Base-by-base conservation (phyloP, 345 rosid species). In the Noccaea bulbosa region DNA sequence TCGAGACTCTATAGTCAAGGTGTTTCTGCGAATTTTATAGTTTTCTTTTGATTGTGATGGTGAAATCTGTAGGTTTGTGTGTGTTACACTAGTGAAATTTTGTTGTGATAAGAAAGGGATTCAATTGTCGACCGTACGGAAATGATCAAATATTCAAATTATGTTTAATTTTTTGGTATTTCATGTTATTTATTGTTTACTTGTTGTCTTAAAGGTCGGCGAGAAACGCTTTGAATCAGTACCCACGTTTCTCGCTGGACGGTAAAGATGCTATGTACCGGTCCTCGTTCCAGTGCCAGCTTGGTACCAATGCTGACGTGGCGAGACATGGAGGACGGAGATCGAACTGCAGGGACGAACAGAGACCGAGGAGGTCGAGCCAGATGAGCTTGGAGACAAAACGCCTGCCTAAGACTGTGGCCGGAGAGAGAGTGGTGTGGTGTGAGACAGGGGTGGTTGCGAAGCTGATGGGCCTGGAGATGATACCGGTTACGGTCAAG, bases 241-340 rank as follows among this genome's bases (percentile, higher is more conserved):
- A 93, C 81, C 98, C 98, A 32, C 85, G 98, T 1, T 93, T 93
- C 71, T 93, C 98, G 0, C 84, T 93, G 0, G 98, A 93, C 16
- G 98, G 97, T 6, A 90, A 80, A 77, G 98, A 93, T 49, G 91
- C 98, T 4, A 90, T 88, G 97, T 90, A 93, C 62, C 75, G 89
- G 20, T 90, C 90, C 9, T 93, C 98, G 0, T 93, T 93, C 67
- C 61, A 74, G 59, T 43, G 69, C 57, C 78, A 52, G 16, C 63
- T 67, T 24, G 84, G 82, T 67, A 6, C 57, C 16, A 11, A 58
- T 38, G 70, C 37, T 40, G 71, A 56, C 20, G 8, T 69, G 69
- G 62, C 41, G 6, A 62, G 61, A 53, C 63, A 75, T 11, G 69
- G 43, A 11, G 69, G 73, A 17, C 61, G 64, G 50, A 75, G 50